These are phyloP conservation scores for Peronospora tabacina DNA, from an alignment of 352 stramenopile species.

Conservation along the genomic window DNA sequence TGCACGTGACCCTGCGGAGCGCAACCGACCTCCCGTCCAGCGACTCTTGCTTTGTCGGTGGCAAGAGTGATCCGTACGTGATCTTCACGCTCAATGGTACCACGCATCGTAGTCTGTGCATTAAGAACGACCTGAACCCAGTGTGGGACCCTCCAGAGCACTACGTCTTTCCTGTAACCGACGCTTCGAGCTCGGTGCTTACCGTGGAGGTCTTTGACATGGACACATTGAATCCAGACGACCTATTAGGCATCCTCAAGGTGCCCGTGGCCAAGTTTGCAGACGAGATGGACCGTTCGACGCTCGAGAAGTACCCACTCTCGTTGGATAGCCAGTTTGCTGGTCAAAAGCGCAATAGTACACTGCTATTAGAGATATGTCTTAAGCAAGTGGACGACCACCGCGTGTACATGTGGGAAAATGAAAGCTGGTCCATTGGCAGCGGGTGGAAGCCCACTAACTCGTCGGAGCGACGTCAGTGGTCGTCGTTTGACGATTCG, in stretches of 20 bases:
- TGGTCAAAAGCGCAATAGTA: constrained; percentile 38
- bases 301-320: constrained; percentile 46
- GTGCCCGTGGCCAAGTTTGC: constrained; percentile 45
- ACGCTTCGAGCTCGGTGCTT: constrained; percentile 39
- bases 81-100: constrained; percentile 42
- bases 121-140: constrained; percentile 54
- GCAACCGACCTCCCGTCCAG: constrained; percentile 49
- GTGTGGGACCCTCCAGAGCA: constrained; percentile 51
- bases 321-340: constrained; percentile 38
- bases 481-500: constrained; percentile 44
- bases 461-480: constrained; percentile 40
- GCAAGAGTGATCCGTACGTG: constrained; percentile 74
- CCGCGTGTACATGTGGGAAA: constrained; percentile 52
- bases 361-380: constrained; percentile 50
- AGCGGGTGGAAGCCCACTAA: constrained; percentile 43
- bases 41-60: constrained; percentile 47
- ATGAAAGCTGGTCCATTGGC: constrained; percentile 47
- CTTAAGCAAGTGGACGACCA: constrained; percentile 32
- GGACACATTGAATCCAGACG: constrained; percentile 54
- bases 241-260: constrained; percentile 51
- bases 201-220: constrained; percentile 56
- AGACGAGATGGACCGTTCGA: constrained; percentile 32
- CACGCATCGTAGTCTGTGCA: constrained; percentile 37
- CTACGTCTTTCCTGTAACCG: constrained; percentile 49
- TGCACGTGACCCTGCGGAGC: constrained; percentile 42